These are phyloP conservation scores for Papiliotrema laurentii DNA, from an alignment of 1,284 basidiomycete genomes.

Conservation along the genomic window DNA sequence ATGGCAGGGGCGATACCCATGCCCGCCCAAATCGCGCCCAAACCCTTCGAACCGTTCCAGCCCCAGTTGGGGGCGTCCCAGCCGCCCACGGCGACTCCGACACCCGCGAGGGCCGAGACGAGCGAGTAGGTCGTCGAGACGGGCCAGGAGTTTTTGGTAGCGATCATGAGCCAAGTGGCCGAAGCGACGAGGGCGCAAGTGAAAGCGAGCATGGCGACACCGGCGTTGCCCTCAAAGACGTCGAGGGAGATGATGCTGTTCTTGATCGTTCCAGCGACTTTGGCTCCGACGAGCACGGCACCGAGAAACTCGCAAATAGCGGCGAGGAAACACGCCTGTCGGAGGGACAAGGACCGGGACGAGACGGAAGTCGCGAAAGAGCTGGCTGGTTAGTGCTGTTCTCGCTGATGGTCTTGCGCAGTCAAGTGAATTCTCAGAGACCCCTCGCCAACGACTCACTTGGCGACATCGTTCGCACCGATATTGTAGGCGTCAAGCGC, in stretches of 20 bases:
- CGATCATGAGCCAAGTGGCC: conserved; percentile 49
- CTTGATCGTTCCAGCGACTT: conserved; percentile 51
- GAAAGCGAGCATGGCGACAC: conserved; percentile 51
- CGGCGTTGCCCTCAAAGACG: conserved; percentile 49
- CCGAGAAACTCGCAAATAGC: conserved; percentile 50
- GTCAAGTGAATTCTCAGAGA: conserved; percentile 17
- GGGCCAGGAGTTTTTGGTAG: conserved; percentile 47
- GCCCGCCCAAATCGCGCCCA: conserved; percentile 50
- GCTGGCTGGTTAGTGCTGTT: too few relatives aligned
- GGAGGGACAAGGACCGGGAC: conserved; percentile 50
- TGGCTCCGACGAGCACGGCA: conserved; percentile 49
- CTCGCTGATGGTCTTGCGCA: too few relatives aligned
- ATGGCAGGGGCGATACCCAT: conserved; percentile 46
- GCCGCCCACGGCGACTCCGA: conserved; percentile 51
- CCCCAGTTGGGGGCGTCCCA: conserved; percentile 50
- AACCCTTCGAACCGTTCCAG: conserved; percentile 52
- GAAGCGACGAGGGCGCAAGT: conserved; percentile 47
- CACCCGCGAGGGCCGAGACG: conserved; percentile 51
- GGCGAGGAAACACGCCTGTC: conserved; percentile 49
- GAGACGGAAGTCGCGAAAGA: conserved; percentile 52
- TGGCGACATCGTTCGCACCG: conserved; percentile 42
- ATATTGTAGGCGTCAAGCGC: conserved; percentile 53
- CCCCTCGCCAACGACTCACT: conserved; percentile 13
- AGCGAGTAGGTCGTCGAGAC: conserved; percentile 51
- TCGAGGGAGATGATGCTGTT: conserved; percentile 48